These are phyloP conservation scores for Trifolium repens DNA, from an alignment of 306 rosid genomes.

Conservation along the genomic window DNA sequence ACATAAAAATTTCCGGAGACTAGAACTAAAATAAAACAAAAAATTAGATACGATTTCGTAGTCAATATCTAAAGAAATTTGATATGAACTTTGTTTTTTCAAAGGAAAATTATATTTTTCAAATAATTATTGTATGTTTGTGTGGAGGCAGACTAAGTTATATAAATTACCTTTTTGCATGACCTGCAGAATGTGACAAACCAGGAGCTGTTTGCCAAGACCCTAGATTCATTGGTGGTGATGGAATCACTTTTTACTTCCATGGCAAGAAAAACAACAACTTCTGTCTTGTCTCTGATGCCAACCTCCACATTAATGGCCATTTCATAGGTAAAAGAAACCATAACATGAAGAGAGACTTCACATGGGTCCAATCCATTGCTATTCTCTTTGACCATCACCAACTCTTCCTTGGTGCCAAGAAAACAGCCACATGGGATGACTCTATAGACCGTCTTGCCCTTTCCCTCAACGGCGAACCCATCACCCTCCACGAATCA, in stretches of 20 bases:
- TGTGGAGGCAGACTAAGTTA: too few relatives aligned
- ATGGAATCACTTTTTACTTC: constrained; percentile 71
- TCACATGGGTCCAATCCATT: constrained; percentile 78
- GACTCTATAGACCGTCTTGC: constrained; percentile 52
- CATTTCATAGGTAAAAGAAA: constrained; percentile 49
- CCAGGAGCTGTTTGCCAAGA: constrained; percentile 60
- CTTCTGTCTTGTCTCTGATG: constrained; percentile 65
- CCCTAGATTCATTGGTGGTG: constrained; percentile 69
- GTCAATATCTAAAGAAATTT: too few relatives aligned
- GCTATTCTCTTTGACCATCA: constrained; percentile 60
- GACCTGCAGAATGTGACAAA: constrained; percentile 39
- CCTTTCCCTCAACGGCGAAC: constrained; percentile 47
- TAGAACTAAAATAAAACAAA: too few relatives aligned
- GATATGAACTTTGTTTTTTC: too few relatives aligned
- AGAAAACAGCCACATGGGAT: constrained; percentile 56
- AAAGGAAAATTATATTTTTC: too few relatives aligned
- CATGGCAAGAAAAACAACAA: constrained; percentile 66
- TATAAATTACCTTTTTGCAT: too few relatives aligned
- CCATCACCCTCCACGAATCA: constrained; percentile 39
- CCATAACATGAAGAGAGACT: constrained; percentile 60
- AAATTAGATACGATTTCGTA: too few relatives aligned
- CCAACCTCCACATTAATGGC: constrained; percentile 71
- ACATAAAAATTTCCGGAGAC: too few relatives aligned
- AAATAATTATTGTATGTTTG: too few relatives aligned
- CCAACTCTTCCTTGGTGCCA: constrained; percentile 58